A percentile compares a stretch with the other conserved stretches of the same genome.
Conservation (phyloP, 1,284 basidiomycete genomes). For the Boletus sp. region DNA sequence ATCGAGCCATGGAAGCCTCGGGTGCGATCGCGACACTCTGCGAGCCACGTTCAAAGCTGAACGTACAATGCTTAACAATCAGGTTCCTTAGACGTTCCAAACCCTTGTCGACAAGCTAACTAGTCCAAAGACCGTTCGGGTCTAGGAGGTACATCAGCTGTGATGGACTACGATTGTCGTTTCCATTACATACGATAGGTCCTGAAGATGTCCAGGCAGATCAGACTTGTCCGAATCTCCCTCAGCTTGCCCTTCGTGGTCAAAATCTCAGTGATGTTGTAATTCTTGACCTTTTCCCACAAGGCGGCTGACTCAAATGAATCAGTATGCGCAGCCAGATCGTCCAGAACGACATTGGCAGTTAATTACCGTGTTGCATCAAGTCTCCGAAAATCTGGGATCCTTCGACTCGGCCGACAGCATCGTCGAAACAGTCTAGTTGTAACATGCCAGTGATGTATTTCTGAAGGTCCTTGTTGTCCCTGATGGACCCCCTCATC, state of each 20-base stretch:
- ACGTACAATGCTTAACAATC: no score
- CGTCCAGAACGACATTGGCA: no score
- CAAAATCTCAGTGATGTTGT: conserved; percentile 18
- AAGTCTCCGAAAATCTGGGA: conserved; percentile 28
- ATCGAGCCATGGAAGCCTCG: no score
- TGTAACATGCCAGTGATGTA: conserved; percentile 21
- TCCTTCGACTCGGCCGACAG: conserved; percentile 24
- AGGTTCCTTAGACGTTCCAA: conserved; percentile 4
- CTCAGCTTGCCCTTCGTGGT: conserved; percentile 5
- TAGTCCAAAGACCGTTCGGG: conserved; percentile 3
- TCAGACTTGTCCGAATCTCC: conserved; percentile 21
- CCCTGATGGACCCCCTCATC: conserved; percentile 13
- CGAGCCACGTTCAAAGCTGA: no score
- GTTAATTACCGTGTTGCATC: conserved; percentile 20
- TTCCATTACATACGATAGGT: conserved; percentile 12
- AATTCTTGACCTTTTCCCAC: conserved; percentile 13
- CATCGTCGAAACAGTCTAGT: conserved; percentile 27
- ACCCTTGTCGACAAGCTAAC: conserved; percentile 13
- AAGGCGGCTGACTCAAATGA: conserved; percentile 15
- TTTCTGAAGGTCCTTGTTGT: conserved; percentile 7
- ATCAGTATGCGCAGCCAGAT: conserved; percentile 2
- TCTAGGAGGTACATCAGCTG: conserved; percentile 5
- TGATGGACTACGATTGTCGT: not conserved
- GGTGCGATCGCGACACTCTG: no score
- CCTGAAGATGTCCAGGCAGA: conserved; percentile 24